Evolutionary conservation across 73 alveolate species (phyloP), one percentile per base, ranked within the genome.

Genomic region (Blepharisma japonicum): DNA sequence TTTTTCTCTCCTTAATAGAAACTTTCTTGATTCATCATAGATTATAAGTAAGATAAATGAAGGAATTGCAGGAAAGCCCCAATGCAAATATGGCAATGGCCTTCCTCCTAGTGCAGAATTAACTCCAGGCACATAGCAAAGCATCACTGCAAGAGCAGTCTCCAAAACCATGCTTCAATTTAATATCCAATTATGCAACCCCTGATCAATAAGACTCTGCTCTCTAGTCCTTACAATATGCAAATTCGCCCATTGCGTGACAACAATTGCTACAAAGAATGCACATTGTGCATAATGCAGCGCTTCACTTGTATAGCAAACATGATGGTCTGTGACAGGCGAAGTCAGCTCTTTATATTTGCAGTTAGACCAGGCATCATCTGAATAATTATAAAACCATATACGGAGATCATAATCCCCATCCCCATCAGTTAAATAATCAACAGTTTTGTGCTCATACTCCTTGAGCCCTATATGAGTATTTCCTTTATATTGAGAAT

Each of bases 271-370:
- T 23, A 90, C 78, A 47, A 92, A 83, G 84, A 72, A 92, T 21
- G 95, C 95, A 9, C 89, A 80, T 56, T 90, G 89, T 51, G 95
- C 96, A 82, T 89, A 91, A 70, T 85, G 68, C 55, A 90, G 70
- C 25, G 98, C 98, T 51, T 92, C 98, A 49, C 82, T 82, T 54
- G 91, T 86, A 84, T 92, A 92, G 84, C 98, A 92, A 18, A 92
- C 54, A 7, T 78, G 45, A 45, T 14, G 46, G 50, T 83, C 47
- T 20, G 39, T 61, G 49, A 61, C 47, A 2, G 74, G 47, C 2
- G 74, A 61, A 3, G 42, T 32, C 42, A 32, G 42, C 42, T 32
- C 42, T 32, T 32, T 32, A 32, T 32, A 32, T 32, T 32, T 32
- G 42, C 42, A 32, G 42, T 32, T 3, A 32, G 42, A 32, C 42